Percentiles rank a stretch among this genome's conserved stretches.
These are phyloP conservation scores for Metschnikowia arizonensis DNA, from an alignment of 805 yeast genomes.

Conservation along the genomic window DNA sequence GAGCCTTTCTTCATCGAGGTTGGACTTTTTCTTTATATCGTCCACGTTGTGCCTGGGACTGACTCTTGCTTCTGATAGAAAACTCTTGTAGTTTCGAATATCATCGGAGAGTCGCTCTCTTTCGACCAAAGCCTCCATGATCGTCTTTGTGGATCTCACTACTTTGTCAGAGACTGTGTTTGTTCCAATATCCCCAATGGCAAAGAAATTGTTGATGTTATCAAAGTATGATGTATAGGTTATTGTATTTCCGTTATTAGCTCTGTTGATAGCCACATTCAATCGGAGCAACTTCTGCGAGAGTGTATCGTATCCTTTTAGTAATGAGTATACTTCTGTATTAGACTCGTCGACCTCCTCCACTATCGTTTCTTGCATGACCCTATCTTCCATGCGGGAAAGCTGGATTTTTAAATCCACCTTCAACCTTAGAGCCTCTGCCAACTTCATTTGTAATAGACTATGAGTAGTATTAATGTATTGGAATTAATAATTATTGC, in stretches of 20 bases:
- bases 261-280: not conserved
- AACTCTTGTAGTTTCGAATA: not conserved
- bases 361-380: not conserved
- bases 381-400: not conserved
- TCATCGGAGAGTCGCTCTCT: not conserved
- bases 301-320: not conserved
- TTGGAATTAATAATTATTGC: too few relatives aligned
- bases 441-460: conserved; percentile 1
- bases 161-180: not conserved
- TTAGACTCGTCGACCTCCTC: not conserved
- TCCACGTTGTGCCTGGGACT: not conserved
- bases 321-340: not conserved
- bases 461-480: too few relatives aligned
- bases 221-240: not conserved
- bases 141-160: not conserved
- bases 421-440: conserved; percentile 1
- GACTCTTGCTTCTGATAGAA: not conserved
- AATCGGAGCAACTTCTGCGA: not conserved
- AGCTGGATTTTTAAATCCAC: not conserved
- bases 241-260: not conserved
- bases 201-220: not conserved
- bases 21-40: conserved; percentile 1
- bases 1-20: not conserved
- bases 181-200: not conserved
- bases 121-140: conserved; percentile 2